These are phyloP conservation scores for Phialophora macrospora DNA, from an alignment of 2,329 filamentous ascomycete species.

Conservation along the genomic window DNA sequence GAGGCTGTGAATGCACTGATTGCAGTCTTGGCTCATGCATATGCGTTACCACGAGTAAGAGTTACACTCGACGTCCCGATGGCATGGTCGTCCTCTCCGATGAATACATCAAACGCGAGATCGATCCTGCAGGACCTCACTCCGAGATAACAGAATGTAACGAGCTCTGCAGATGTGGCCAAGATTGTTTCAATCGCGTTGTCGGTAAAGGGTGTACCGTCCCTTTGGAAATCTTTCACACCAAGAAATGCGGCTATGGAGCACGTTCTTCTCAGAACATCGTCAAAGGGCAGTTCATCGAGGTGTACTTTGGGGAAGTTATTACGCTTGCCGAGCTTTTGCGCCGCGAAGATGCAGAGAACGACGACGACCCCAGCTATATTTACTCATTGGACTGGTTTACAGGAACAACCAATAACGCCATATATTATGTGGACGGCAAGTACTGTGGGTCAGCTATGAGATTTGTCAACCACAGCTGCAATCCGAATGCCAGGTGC, in stretches of 20 bases:
- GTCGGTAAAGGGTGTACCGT: conserved; percentile 49
- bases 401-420: conserved; percentile 14
- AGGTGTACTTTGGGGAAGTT: conserved; percentile 53
- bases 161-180: conserved; percentile 45
- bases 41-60: conserved; percentile 31
- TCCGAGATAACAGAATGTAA: conserved; percentile 51
- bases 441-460: conserved; percentile 50
- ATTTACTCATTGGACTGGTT: conserved; percentile 52
- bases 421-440: conserved; percentile 51
- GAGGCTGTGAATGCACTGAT: conserved; percentile 30
- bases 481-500: conserved; percentile 54
- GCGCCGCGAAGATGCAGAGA: conserved; percentile 45
- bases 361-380: conserved; percentile 46
- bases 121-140: conserved; percentile 16
- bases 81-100: conserved; percentile 35
- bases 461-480: conserved; percentile 57
- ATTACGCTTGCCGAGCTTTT: conserved; percentile 47
- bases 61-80: conserved; percentile 29
- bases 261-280: conserved; percentile 48
- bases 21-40: conserved; percentile 27
- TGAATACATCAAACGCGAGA: conserved; percentile 30
- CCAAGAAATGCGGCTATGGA: conserved; percentile 50
- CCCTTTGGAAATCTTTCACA: conserved; percentile 51
- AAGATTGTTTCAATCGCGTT: conserved; percentile 50
- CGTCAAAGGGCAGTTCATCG: conserved; percentile 52